Conservation (phyloP, 495 filamentous ascomycete species). For the Lophiostoma macrostomum region DNA sequence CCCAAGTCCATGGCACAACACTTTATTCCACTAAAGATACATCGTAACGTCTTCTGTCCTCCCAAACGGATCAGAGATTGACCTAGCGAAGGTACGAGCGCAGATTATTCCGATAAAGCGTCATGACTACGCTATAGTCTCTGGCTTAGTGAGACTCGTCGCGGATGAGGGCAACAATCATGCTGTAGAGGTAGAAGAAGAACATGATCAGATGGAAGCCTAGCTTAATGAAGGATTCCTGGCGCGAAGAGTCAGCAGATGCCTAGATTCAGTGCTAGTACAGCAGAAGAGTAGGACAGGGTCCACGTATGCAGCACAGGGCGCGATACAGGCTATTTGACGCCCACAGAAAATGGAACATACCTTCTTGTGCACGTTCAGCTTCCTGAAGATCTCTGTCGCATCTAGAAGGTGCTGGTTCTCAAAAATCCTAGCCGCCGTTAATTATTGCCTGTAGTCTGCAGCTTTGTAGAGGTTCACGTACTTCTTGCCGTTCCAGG, state of each 20-base stretch:
- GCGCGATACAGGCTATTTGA: too few species aligned
- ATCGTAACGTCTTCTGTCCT: too few species aligned
- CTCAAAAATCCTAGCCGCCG: conserved; percentile 72
- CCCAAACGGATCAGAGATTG: too few species aligned
- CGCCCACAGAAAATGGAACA: too few species aligned
- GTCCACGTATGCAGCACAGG: too few species aligned
- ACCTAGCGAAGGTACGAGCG: too few species aligned
- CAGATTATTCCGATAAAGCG: too few species aligned
- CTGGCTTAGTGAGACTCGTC: conserved; percentile 80
- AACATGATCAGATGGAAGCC: conserved; percentile 99
- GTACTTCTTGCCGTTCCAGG: conserved; percentile 96
- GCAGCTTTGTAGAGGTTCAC: neutral
- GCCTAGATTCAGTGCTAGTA: neutral
- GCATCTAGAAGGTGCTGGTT: conserved; percentile 96
- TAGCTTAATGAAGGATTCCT: conserved; percentile 99
- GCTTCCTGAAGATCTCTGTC: conserved; percentile 98
- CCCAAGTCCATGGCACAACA: too few species aligned
- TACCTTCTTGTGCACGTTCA: conserved; percentile 99
- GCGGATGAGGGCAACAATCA: conserved; percentile 97
- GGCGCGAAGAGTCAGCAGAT: conserved; percentile 7
- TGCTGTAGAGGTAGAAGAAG: conserved; percentile 99
- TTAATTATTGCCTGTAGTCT: conserved; percentile 19
- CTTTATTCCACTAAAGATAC: too few species aligned
- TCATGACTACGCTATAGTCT: too few species aligned
- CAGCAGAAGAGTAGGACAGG: too few species aligned